Base-by-base conservation (phyloP, 2,329 filamentous ascomycete species). In the Colletotrichum higginsianum region DNA sequence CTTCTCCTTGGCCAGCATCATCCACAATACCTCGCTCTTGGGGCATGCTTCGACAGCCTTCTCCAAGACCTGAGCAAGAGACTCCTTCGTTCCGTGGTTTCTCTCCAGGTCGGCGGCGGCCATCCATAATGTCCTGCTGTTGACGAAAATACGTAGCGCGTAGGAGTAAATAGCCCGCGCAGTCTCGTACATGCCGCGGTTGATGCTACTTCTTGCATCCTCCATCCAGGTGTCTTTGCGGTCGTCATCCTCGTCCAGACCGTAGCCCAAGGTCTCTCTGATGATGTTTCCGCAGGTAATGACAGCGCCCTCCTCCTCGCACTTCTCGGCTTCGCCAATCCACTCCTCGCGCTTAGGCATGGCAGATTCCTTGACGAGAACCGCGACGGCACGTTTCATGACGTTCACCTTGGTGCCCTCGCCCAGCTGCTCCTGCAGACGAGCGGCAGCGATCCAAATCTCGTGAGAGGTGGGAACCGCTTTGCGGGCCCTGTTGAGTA, bases 291-390 rank as follows among this genome's bases (percentile, higher is more conserved):
- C 92, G 78, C 95, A 98, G 0, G 96, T 98, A 52, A 95, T 85
- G 13, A 93, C 86, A 18, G 95, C 95, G 8, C 94, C 95, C 80
- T 98, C 96, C 68, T 94, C 92, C 82, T 99, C 96, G 79, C 96
- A 98, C 74, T 93, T 93, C 81, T 99, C 96, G 0, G 96, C 97
- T 81, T 98, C 95, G 6, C 90, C 88, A 64, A 99, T 97, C 96
- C 96, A 99, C 76, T 98, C 95, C 80, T 99, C 96, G 50, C 97
- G 92, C 82, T 97, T 97, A 49, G 96, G 90, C 97, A 99, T 99
- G 13, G 96, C 96, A 38, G 94, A 95, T 78, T 97, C 95, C 77
- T 95, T 94, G 47, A 92, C 94, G 42, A 99, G 87, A 23, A 95
- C 91, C 78, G 97, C 94, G 42, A 98, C 91, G 55, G 94, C 96